Evolutionary conservation across 768 basidiomycete species (phyloP).

Genomic region (Melanogaster broomeanus): DNA sequence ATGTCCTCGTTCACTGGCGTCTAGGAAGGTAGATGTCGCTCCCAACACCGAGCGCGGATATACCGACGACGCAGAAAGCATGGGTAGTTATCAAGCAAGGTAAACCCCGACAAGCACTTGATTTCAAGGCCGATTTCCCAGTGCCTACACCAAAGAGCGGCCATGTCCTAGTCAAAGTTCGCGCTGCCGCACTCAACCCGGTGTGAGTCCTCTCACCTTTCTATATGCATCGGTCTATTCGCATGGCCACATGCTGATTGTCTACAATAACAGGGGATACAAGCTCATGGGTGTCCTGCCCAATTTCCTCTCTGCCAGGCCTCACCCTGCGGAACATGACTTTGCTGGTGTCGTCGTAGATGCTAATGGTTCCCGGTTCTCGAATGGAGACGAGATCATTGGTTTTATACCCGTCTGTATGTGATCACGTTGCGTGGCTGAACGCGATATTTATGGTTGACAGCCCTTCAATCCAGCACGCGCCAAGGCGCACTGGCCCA

Average conservation of each 20-base stretch:
- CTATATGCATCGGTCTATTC: background rate
- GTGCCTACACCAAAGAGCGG: conserved; percentile 38
- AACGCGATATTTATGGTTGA: background rate
- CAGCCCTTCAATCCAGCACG: conserved; percentile 35
- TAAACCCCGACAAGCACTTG: conserved; percentile 29
- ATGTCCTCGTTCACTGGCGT: no score
- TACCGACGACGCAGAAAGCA: conserved; percentile 28
- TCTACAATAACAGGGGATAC: conserved; percentile 45
- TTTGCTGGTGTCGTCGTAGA: conserved; percentile 63
- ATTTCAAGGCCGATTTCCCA: conserved; percentile 25
- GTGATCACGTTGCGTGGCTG: conserved; percentile 9
- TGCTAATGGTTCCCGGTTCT: conserved; percentile 51
- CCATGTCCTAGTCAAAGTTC: conserved; percentile 52
- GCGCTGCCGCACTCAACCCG: conserved; percentile 67
- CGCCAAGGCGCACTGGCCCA: conserved; percentile 60
- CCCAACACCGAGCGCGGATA: no score
- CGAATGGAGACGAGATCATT: conserved; percentile 63
- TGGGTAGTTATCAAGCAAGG: conserved; percentile 35
- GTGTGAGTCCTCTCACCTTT: conserved; percentile 42
- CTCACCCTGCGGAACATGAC: conserved; percentile 61
- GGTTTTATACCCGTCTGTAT: conserved; percentile 49
- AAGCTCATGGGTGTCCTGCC: conserved; percentile 56
- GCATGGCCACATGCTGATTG: background rate
- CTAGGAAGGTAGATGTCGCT: no score
- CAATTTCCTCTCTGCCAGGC: conserved; percentile 46